Base-by-base conservation (phyloP, 495 filamentous ascomycete species). In the Cudoniella acicularis region DNA sequence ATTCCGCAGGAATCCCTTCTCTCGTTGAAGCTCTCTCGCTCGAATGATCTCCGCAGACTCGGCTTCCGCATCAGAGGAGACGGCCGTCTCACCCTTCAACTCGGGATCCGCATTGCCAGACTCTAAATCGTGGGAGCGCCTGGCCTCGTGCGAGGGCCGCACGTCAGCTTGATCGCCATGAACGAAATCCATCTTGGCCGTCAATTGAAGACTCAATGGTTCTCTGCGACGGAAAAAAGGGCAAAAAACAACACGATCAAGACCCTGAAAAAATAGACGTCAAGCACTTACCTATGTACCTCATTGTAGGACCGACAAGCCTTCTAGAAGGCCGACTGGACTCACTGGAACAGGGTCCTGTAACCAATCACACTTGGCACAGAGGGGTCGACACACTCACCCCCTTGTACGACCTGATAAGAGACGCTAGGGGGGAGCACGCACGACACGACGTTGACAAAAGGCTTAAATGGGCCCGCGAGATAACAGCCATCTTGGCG, bases 151-250 rank as follows among this genome's bases (percentile, higher is more conserved):
- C 49, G 58, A 56, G 6, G 36, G 43, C 23, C 45, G 30, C 13
- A 48, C 20, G 51, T 61, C 63, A 11, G 59, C 46, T 46, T 65
- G 63, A 23, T 65, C 63, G 36, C 63, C 63, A 36, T 65, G 63
- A 53, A 65, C 63, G 48, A 62, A 65, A 46, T 65, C 63, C 63
- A 65, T 65, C 13, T 36, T 36, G 30, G 30, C 30, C n/a, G 49
- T 24, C 26, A 49, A 25, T 46, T 40, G 50, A 42, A 53, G 18
- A 3, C 4, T 17, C 30, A 50, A 45, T 26, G 2, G n/a, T n/a
- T n/a, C n/a, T n/a, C 42, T 1, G 11, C 8, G 16, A 24, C 4
- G 10, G 10, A 10, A 50, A 49, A 49, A 20, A 22, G 42, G 40
- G 49, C 45, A 47, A 54, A 23, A 16, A 26, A 46, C 26, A 8